Conservation (phyloP, 371 early-diverging fungal genomes). For the Mortierella sp. region DNA sequence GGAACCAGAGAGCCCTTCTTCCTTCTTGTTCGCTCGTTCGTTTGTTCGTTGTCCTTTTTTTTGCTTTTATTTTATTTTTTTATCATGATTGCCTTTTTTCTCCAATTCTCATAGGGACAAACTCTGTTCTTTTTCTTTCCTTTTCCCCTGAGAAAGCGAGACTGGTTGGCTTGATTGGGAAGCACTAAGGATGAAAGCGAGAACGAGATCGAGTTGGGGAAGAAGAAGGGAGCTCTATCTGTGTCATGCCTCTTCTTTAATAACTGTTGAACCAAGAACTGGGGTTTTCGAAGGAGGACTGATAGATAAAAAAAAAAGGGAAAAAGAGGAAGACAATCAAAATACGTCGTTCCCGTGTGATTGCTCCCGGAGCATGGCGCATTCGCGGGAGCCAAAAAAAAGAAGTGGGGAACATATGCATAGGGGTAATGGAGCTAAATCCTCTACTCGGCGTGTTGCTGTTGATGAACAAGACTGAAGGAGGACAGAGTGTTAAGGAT, state of each 20-base stretch:
- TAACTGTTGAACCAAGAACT: constrained; percentile 1
- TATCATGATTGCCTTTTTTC: constrained; percentile 15
- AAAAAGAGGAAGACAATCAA: neutral
- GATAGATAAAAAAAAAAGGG: neutral
- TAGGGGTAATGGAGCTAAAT: neutral
- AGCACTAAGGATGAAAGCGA: neutral
- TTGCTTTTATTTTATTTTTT: neutral
- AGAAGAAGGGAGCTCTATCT: neutral
- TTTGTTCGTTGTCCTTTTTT: neutral
- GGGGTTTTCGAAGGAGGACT: neutral
- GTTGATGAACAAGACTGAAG: too few relatives aligned
- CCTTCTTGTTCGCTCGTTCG: neutral
- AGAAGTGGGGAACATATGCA: neutral
- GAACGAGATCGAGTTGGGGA: neutral
- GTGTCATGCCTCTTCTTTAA: neutral
- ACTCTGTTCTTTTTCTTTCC: neutral
- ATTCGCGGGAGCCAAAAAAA: neutral
- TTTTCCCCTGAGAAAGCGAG: constrained; percentile 13
- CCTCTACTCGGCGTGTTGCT: too few relatives aligned
- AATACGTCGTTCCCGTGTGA: neutral
- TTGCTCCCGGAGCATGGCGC: constrained; percentile 5
- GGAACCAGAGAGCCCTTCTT: constrained; percentile 16
- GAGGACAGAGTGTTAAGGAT: neutral
- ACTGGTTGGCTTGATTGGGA: constrained; percentile 4
- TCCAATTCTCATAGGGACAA: neutral